These are phyloP conservation scores for Pyrenochaeta sp. DNA, from an alignment of 2,329 filamentous ascomycete species.

Conservation along the genomic window DNA sequence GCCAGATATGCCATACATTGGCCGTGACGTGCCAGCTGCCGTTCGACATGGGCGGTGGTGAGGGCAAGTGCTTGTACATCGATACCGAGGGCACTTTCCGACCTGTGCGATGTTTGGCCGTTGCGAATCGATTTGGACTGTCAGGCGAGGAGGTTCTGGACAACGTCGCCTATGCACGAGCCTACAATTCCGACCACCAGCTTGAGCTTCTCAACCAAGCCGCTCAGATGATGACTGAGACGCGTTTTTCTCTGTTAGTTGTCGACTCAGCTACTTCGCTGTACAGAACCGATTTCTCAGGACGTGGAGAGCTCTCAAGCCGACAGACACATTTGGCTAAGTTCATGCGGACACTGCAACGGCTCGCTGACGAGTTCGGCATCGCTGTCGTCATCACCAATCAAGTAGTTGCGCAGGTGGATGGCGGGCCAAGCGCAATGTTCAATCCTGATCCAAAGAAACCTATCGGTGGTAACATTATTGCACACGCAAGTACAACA, in stretches of 20 bases:
- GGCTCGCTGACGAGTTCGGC: constrained; percentile 82
- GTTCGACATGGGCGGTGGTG: constrained; percentile 98
- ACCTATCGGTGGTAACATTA: constrained; percentile 98
- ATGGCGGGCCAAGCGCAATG: constrained; percentile 95
- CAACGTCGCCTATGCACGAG: constrained; percentile 96
- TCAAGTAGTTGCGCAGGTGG: constrained; percentile 97
- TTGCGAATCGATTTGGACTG: constrained; percentile 92
- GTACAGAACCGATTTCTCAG: constrained; percentile 95
- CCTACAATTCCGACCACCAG: constrained; percentile 98
- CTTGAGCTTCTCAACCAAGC: constrained; percentile 94
- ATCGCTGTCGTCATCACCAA: constrained; percentile 99
- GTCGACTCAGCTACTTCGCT: constrained; percentile 96
- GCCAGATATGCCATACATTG: constrained; percentile 98
- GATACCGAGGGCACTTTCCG: constrained; percentile 97
- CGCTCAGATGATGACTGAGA: constrained; percentile 99
- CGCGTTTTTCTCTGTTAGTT: constrained; percentile 91
- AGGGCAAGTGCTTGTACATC: constrained; percentile 98
- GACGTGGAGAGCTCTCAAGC: constrained; percentile 95
- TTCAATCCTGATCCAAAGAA: constrained; percentile 99
- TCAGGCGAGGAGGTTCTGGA: constrained; percentile 97
- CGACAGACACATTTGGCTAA: constrained; percentile 89
- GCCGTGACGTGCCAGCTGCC: constrained; percentile 97
- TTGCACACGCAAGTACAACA: constrained; percentile 96
- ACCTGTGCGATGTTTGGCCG: constrained; percentile 87
- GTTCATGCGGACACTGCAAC: constrained; percentile 85